These are phyloP conservation scores for Geranium incanum DNA, from an alignment of 441 rosid species.

Conservation along the genomic window DNA sequence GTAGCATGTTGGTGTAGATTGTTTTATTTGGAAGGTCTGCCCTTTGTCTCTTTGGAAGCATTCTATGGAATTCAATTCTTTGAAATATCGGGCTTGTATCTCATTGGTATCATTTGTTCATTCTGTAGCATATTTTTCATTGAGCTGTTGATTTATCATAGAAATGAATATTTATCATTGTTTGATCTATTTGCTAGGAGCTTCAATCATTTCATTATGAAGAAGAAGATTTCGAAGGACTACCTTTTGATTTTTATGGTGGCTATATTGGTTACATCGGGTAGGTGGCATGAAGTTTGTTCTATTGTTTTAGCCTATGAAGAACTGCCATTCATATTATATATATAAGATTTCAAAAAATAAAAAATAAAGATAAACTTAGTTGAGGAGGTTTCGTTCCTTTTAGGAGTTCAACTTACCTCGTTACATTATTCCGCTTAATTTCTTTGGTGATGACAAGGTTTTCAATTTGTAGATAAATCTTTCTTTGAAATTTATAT, in stretches of 20 bases:
- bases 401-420: neutral
- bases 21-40: neutral
- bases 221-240: conserved; percentile 66
- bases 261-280: conserved; percentile 93
- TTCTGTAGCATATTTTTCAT: neutral
- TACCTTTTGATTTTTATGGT: conserved; percentile 86
- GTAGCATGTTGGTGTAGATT: neutral
- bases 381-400: conserved; percentile 10
- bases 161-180: conserved; percentile 11
- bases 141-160: neutral
- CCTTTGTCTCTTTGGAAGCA: neutral
- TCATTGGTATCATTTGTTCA: neutral
- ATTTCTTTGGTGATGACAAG: neutral
- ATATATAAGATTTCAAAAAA: neutral
- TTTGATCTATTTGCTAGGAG: conserved; percentile 46
- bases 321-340: neutral
- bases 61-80: conserved; percentile 1
- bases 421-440: neutral
- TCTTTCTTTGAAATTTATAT: neutral
- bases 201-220: conserved; percentile 57
- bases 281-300: conserved; percentile 28
- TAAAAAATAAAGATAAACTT: neutral
- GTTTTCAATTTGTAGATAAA: neutral
- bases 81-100: conserved; percentile 2
- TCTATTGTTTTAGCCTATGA: neutral